A percentile compares a stretch with the other conserved stretches of the same genome.
phyloP scores from a whole-genome alignment of 208 protist species.

The Acanthamoeba healyi region DNA sequence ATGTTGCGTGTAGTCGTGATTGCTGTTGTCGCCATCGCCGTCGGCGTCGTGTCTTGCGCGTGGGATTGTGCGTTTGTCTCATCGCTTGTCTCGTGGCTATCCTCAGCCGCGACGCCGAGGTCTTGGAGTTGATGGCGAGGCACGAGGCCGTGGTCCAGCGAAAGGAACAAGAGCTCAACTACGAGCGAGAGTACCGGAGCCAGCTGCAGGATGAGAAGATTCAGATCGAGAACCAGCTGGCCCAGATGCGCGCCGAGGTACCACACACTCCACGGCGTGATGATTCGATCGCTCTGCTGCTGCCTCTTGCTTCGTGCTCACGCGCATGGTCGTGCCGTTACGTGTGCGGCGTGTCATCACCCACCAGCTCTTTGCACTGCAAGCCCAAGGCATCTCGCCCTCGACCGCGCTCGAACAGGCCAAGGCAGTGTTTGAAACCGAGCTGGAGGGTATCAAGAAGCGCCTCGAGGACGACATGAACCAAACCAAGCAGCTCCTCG shows the following conservation, averaged over 20 bases:
- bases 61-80: background rate
- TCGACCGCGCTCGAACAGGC: background rate
- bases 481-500: constrained; percentile 20
- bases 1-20: background rate
- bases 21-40: too few relatives aligned
- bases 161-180: constrained; percentile 34
- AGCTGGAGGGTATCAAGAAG: constrained; percentile 14
- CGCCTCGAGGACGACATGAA: constrained; percentile 38
- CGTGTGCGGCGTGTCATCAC: background rate
- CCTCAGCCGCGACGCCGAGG: background rate
- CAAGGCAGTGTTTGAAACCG: background rate
- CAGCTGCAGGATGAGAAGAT: constrained; percentile 15
- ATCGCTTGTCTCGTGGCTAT: too few relatives aligned
- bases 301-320: too few relatives aligned
- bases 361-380: background rate
- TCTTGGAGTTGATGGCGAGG: background rate
- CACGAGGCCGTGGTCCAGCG: constrained; percentile 8
- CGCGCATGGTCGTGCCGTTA: background rate
- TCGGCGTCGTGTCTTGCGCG: too few relatives aligned
- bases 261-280: background rate
- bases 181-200: constrained; percentile 21
- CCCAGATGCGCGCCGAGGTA: constrained; percentile 21
- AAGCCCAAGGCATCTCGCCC: background rate
- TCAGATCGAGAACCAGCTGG: constrained; percentile 13
- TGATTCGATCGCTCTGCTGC: background rate